Conservation (phyloP, 2,329 filamentous ascomycete species). For the Verruconis gallopava region DNA sequence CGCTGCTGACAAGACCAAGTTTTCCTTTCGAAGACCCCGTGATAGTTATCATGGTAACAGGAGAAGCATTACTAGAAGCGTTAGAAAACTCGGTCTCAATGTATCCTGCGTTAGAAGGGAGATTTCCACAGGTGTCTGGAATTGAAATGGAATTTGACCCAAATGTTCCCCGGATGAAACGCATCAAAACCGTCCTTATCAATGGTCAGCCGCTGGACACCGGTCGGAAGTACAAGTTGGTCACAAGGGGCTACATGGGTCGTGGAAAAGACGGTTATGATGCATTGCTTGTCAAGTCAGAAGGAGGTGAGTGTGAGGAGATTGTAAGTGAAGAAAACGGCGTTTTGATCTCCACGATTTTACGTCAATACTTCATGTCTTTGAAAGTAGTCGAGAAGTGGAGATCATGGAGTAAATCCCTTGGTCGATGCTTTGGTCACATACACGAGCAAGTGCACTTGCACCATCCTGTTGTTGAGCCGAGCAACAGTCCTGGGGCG, state of each 20-base stretch:
- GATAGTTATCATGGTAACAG: slow-evolving; percentile 59
- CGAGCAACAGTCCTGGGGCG: slow-evolving; percentile 5
- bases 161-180: slow-evolving; percentile 42
- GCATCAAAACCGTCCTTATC: slow-evolving; percentile 51
- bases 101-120: slow-evolving; percentile 69
- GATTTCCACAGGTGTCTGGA: slow-evolving; percentile 79
- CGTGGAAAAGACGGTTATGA: slow-evolving; percentile 77
- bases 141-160: slow-evolving; percentile 65
- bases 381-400: slow-evolving; percentile 70
- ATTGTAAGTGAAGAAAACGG: slow-evolving; percentile 78
- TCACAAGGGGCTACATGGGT: slow-evolving; percentile 79
- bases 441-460: slow-evolving; percentile 47
- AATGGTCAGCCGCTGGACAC: slow-evolving; percentile 48
- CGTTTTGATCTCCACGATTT: slow-evolving; percentile 70
- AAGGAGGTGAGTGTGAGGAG: slow-evolving; percentile 65
- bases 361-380: slow-evolving; percentile 85
- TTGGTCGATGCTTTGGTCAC: slow-evolving; percentile 51
- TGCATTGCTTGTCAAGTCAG: slow-evolving; percentile 59
- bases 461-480: slow-evolving; percentile 16
- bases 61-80: slow-evolving; percentile 62
- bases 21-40: slow-evolving; percentile 90
- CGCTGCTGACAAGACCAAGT: slow-evolving; percentile 16
- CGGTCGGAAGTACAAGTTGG: slow-evolving; percentile 54
- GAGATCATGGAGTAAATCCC: slow-evolving; percentile 53
- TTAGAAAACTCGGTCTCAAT: slow-evolving; percentile 72